phyloP scores from a whole-genome alignment of 2,329 filamentous ascomycete genomes.

The Diatrype stigma region DNA sequence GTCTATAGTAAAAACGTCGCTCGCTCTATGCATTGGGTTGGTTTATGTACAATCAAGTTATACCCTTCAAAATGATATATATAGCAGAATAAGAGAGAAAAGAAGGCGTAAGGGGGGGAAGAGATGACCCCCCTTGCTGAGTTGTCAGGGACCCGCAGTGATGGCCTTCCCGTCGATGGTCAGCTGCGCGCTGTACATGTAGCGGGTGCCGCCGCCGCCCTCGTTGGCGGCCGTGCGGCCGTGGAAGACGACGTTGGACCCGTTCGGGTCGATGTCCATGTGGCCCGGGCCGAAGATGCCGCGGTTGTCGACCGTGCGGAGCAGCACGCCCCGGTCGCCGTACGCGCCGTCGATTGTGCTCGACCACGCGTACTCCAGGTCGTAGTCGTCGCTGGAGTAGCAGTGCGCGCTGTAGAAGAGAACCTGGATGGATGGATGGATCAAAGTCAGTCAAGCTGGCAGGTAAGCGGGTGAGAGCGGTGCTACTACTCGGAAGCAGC shows the following conservation, averaged over 20 bases:
- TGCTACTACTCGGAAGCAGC: no score
- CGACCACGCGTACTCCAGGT: conserved; percentile 28
- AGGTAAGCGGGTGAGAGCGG: not conserved
- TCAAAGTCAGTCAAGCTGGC: not conserved
- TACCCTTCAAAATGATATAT: no score
- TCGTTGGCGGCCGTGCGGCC: conserved; percentile 18
- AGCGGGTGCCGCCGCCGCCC: conserved; percentile 13
- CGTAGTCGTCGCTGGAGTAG: conserved; percentile 29
- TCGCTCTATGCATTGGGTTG: no score
- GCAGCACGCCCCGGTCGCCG: conserved; percentile 23
- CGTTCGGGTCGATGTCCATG: conserved; percentile 27
- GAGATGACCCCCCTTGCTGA: no score
- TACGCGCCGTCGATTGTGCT: conserved; percentile 25
- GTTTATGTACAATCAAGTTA: no score
- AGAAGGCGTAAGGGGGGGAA: no score
- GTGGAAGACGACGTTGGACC: conserved; percentile 23
- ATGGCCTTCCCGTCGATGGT: conserved; percentile 19
- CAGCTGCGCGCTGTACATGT: conserved; percentile 22
- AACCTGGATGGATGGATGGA: not conserved
- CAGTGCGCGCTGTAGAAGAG: conserved; percentile 29
- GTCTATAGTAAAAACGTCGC: no score
- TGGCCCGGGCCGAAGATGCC: conserved; percentile 27
- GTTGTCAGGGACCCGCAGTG: no score
- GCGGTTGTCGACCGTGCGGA: conserved; percentile 23
- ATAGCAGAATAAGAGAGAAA: no score